These are phyloP conservation scores for Colletotrichum higginsianum DNA, from an alignment of 2,329 filamentous ascomycete genomes.

Conservation along the genomic window DNA sequence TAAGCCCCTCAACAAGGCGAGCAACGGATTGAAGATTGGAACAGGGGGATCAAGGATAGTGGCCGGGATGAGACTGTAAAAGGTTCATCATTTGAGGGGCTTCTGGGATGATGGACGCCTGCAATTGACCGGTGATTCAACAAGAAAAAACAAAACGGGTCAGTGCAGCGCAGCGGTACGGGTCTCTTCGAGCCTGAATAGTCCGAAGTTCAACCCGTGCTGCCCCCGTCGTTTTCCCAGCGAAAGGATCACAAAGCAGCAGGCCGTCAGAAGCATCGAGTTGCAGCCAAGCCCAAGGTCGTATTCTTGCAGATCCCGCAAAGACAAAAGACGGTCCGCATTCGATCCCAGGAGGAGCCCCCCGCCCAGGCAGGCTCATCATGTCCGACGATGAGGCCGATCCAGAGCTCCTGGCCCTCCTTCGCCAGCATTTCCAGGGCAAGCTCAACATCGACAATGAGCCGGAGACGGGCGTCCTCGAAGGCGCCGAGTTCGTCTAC, in stretches of 20 bases:
- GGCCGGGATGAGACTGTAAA: constrained; percentile 19
- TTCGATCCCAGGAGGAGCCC: background rate
- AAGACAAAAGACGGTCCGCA: background rate
- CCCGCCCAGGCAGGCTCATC: constrained; percentile 44
- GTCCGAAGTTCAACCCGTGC: constrained; percentile 32
- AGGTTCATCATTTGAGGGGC: constrained; percentile 10
- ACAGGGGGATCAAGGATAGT: background rate
- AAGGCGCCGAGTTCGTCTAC: constrained; percentile 88
- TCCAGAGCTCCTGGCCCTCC: constrained; percentile 86
- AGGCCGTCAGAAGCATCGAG: constrained; percentile 27
- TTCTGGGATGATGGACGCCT: constrained; percentile 28
- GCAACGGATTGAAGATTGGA: constrained; percentile 3
- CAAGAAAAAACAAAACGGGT: constrained; percentile 38
- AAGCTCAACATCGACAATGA: constrained; percentile 68
- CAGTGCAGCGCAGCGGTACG: constrained; percentile 35
- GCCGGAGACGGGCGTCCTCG: constrained; percentile 85
- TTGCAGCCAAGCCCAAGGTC: constrained; percentile 28
- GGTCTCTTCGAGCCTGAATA: constrained; percentile 23
- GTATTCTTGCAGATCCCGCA: background rate
- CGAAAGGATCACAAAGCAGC: constrained; percentile 33
- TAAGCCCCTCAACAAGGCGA: constrained; percentile 16
- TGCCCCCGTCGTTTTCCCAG: constrained; percentile 23
- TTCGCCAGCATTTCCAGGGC: constrained; percentile 83
- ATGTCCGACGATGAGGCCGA: constrained; percentile 97
- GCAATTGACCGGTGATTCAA: constrained; percentile 27